Conservation (phyloP, 495 filamentous ascomycete species). For the Penicillium roqueforti region DNA sequence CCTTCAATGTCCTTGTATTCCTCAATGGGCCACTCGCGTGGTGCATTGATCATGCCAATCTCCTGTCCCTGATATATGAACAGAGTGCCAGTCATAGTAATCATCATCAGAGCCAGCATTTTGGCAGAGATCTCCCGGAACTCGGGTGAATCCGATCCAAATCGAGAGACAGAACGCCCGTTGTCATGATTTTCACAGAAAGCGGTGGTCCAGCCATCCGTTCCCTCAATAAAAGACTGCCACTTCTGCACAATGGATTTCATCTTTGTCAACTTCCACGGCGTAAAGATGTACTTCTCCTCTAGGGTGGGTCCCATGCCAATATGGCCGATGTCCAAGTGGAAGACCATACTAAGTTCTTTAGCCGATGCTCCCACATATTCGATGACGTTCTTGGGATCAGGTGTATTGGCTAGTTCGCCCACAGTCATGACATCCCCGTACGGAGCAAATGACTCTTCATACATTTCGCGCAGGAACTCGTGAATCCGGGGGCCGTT, state of each 20-base stretch:
- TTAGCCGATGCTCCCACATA: constrained; percentile 38
- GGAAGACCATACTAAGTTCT: constrained; percentile 52
- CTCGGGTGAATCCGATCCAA: constrained; percentile 37
- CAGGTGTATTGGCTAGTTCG: constrained; percentile 43
- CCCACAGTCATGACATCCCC: constrained; percentile 43
- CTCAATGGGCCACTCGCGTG: constrained; percentile 52
- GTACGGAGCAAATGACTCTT: constrained; percentile 37
- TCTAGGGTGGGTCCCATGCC: constrained; percentile 36
- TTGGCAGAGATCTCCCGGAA: constrained; percentile 47
- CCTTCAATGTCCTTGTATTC: constrained; percentile 64
- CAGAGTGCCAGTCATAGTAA: constrained; percentile 55
- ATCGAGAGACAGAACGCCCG: constrained; percentile 52
- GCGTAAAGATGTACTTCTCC: constrained; percentile 34
- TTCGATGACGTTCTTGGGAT: constrained; percentile 36
- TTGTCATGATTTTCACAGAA: constrained; percentile 64
- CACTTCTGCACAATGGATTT: constrained; percentile 31
- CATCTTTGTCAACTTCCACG: constrained; percentile 38
- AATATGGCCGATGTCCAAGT: constrained; percentile 47
- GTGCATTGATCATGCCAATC: constrained; percentile 64
- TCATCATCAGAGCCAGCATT: constrained; percentile 52
- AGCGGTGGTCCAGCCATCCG: constrained; percentile 46
- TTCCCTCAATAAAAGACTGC: constrained; percentile 44
- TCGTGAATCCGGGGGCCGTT: constrained; percentile 56
- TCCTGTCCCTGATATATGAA: constrained; percentile 70
- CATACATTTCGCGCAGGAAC: constrained; percentile 41